Evolutionary conservation across 495 filamentous ascomycete species (phyloP).

Genomic region (Lepidopterella palustris): DNA sequence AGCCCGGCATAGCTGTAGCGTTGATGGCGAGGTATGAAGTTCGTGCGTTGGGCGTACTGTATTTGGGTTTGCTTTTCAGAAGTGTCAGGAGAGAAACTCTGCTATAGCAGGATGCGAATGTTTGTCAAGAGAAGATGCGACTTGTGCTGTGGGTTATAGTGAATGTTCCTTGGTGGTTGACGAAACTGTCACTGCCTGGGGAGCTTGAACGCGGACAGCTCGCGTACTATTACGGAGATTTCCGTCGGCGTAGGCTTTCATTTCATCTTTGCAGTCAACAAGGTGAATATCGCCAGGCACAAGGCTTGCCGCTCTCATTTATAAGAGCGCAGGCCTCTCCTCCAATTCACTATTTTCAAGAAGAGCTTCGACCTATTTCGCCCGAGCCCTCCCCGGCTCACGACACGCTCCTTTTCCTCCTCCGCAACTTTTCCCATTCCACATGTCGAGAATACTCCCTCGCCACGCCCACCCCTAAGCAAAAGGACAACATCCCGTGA

Average conservation of each 20-base stretch:
- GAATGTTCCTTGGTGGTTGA: conserved; percentile 4
- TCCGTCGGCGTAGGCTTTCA: background rate
- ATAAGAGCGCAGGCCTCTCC: conserved; percentile 10
- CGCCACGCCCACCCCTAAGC: conserved; percentile 19
- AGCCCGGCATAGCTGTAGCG: conserved; percentile 76
- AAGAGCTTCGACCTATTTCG: conserved; percentile 23
- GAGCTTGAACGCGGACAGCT: conserved; percentile 1
- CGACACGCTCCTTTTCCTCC: conserved; percentile 23
- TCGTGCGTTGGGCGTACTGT: too few relatives aligned
- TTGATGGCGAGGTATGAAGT: background rate
- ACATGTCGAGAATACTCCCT: conserved; percentile 29
- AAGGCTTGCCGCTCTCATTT: conserved; percentile 27
- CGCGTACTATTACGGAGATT: background rate
- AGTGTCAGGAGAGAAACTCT: too few relatives aligned
- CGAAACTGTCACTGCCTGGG: conserved; percentile 13
- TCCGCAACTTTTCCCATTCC: conserved; percentile 5
- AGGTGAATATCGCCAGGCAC: conserved; percentile 17
- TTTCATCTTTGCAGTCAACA: conserved; percentile 2
- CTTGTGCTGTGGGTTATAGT: background rate
- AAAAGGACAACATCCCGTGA: conserved; percentile 33
- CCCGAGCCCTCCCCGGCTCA: conserved; percentile 19
- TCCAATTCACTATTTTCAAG: conserved; percentile 16
- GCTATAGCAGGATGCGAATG: background rate
- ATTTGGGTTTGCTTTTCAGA: too few relatives aligned
- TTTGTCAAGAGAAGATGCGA: background rate